Base-by-base conservation (phyloP, 345 rosid genomes). In the Aquilaria malaccensis region DNA sequence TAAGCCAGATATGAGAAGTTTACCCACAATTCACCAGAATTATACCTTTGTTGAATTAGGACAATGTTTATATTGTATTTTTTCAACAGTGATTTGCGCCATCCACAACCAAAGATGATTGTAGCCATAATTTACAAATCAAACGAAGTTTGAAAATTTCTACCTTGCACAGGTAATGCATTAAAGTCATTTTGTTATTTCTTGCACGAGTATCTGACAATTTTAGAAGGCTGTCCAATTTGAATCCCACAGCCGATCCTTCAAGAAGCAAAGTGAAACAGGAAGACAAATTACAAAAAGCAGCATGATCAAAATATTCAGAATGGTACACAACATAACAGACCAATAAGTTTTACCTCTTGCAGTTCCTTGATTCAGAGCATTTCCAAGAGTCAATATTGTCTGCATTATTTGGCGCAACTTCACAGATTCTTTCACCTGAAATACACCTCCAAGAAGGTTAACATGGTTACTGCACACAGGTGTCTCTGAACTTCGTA, bases 81-180 rank as follows among this genome's bases (percentile, higher is more conserved):
- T 22, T 22, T 22, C 22, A 22, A 22, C 22, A 22, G 22, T 22
- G 22, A 22, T 22, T 22, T 22, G 22, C 7, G 6, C 43, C 43
- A 37, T 37, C 43, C 43, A 37, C 43, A 37, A 37, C 43, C 43
- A 37, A 37, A 37, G 43, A 37, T 37, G 43, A 37, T 37, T 37
- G 43, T 9, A 37, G 7, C 43, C 43, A 37, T 4, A 37, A 37
- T 3, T 37, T 9, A 37, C 43, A 37, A 37, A 37, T 37, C 43
- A 63, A n/a, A 54, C 55, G 45, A 69, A 67, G 58, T 48, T 45
- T 33, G 30, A 52, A 50, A 15, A n/a, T 45, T 58, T 73, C 71
- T 73, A 93, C 98, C 97, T 93, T 93, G 87, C 97, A 93, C 61
- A 93, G 77, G 76, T 91, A 91, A 77, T 91, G 98, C 97, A 89